These are phyloP conservation scores for Trametopsis cervina DNA, from an alignment of 768 basidiomycete species.

Conservation along the genomic window DNA sequence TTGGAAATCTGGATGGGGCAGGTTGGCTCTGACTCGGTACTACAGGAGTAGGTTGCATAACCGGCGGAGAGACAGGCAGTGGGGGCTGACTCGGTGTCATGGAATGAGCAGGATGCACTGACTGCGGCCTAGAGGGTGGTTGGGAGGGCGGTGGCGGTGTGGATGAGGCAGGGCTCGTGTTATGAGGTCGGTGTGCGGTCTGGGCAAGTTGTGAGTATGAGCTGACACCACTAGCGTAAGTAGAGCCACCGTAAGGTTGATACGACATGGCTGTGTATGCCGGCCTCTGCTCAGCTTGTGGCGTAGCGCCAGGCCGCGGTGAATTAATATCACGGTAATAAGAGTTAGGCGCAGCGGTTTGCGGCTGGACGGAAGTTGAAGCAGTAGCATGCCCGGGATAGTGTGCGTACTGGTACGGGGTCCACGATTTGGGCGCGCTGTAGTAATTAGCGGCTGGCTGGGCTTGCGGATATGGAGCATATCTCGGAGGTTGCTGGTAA, in stretches of 20 bases:
- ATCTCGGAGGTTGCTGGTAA: background rate
- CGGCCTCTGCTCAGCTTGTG: conserved; percentile 3
- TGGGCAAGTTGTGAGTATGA: background rate
- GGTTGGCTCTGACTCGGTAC: background rate
- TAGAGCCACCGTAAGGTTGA: background rate
- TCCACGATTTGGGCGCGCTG: background rate
- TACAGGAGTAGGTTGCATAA: background rate
- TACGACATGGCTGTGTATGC: conserved; percentile 9
- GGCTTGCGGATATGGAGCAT: background rate
- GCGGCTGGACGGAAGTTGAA: background rate
- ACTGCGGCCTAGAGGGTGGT: background rate
- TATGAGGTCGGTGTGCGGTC: background rate
- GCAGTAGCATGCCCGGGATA: background rate
- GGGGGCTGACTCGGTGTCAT: background rate
- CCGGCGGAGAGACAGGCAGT: background rate
- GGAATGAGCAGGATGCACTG: background rate
- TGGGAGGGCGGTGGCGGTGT: background rate
- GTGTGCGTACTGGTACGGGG: background rate
- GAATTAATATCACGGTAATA: background rate
- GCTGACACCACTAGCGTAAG: background rate
- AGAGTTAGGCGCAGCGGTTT: background rate
- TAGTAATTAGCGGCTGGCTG: background rate
- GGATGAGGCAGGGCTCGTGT: background rate
- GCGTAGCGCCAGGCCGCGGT: background rate
- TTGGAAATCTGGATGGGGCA: too few species aligned